These are phyloP conservation scores for Cystofilobasidium macerans DNA, from an alignment of 768 basidiomycete species.

Conservation along the genomic window DNA sequence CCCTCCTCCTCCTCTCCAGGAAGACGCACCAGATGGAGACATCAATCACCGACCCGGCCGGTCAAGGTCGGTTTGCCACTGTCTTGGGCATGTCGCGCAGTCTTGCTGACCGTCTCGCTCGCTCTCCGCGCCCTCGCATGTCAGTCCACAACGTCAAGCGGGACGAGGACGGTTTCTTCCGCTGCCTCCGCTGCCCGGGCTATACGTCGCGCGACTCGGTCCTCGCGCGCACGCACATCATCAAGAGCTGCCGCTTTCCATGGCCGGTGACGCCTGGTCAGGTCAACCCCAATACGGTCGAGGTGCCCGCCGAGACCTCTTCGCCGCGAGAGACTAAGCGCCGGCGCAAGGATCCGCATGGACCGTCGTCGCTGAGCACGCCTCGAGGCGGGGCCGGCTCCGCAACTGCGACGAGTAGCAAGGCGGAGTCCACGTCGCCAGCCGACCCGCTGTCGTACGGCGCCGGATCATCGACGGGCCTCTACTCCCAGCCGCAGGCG, in stretches of 20 bases:
- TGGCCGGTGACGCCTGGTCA: neutral
- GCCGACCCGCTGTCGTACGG: neutral
- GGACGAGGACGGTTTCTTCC: conserved; percentile 3
- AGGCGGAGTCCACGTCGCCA: neutral
- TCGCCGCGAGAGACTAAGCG: conserved; percentile 5
- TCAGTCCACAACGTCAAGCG: neutral
- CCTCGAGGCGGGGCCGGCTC: neutral
- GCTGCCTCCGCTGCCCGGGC: neutral
- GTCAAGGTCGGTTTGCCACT: neutral
- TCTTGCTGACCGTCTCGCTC: neutral
- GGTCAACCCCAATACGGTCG: neutral
- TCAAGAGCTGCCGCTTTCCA: conserved; percentile 2
- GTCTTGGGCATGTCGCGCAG: neutral
- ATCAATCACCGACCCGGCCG: neutral
- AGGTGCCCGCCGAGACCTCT: neutral
- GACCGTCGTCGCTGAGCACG: neutral
- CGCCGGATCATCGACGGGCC: neutral
- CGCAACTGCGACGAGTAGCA: too few species aligned
- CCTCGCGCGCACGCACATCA: conserved; percentile 3
- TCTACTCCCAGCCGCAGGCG: neutral
- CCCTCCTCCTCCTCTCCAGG: neutral
- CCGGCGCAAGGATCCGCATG: neutral
- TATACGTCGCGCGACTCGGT: neutral
- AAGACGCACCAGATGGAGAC: conserved; percentile 9
- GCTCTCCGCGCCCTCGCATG: neutral